Conservation (phyloP, 2,329 filamentous ascomycete genomes). For the Penicillium psychrosexuale region DNA sequence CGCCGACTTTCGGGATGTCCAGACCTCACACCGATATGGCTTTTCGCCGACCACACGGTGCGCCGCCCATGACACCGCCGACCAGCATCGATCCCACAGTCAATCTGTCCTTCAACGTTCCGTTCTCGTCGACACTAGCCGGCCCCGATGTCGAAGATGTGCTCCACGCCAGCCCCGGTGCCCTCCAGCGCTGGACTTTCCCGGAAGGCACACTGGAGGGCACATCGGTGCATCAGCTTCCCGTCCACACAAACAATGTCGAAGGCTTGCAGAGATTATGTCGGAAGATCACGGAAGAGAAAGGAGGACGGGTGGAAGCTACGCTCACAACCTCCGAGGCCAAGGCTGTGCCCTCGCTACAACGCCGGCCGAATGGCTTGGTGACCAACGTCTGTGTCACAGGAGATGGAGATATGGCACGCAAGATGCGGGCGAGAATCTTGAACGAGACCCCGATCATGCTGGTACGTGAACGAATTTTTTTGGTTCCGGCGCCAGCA, state of each 20-base stretch:
- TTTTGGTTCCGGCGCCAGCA: conserved; percentile 7
- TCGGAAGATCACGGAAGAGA: conserved; percentile 69
- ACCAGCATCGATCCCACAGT: conserved; percentile 73
- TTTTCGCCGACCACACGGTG: conserved; percentile 54
- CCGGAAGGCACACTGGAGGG: conserved; percentile 81
- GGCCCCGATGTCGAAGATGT: conserved; percentile 94
- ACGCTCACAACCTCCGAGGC: conserved; percentile 79
- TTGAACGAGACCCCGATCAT: conserved; percentile 89
- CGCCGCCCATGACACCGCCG: conserved; percentile 59
- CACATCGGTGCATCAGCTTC: conserved; percentile 80
- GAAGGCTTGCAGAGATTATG: conserved; percentile 76
- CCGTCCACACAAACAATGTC: conserved; percentile 86
- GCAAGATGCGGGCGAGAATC: conserved; percentile 84
- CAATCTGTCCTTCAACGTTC: conserved; percentile 95
- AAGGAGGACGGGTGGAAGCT: conserved; percentile 71
- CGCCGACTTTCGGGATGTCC: conserved; percentile 62
- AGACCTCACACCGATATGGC: conserved; percentile 57
- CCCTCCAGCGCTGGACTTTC: conserved; percentile 89
- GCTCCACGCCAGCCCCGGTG: conserved; percentile 83
- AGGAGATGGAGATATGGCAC: conserved; percentile 80
- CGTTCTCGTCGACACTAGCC: conserved; percentile 86
- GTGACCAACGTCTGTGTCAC: conserved; percentile 89
- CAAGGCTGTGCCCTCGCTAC: conserved; percentile 56
- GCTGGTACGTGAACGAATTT: conserved; percentile 62
- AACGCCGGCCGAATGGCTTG: conserved; percentile 53